Evolutionary conservation across 2,329 filamentous ascomycete species (phyloP).

Genomic region (Colletotrichum orchidophilum): DNA sequence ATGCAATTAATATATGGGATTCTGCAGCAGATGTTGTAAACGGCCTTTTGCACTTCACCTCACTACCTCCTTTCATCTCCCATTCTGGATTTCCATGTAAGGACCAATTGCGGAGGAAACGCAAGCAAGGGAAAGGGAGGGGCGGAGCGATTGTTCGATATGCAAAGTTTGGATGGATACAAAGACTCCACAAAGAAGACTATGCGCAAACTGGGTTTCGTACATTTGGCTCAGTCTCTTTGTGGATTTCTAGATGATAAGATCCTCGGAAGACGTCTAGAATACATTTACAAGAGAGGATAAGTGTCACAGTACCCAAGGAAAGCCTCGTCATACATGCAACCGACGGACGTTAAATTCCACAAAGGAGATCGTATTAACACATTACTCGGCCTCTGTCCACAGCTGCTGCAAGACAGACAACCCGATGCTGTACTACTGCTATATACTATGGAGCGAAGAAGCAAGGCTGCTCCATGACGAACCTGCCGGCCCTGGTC

Average conservation of each 20-base stretch:
- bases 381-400: conserved; percentile 21
- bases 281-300: neutral
- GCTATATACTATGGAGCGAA: conserved; percentile 16
- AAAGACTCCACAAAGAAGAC: neutral
- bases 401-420: neutral
- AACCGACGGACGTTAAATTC: neutral
- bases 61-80: neutral
- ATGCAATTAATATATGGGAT: neutral
- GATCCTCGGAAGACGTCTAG: neutral
- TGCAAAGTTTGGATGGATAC: neutral
- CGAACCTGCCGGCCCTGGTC: neutral
- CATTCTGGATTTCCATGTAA: neutral
- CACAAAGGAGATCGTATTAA: conserved; percentile 33
- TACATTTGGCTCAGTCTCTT: no score
- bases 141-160: neutral
- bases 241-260: neutral
- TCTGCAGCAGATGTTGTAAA: no score
- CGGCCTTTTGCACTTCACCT: neutral
- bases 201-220: neutral
- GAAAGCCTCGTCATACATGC: neutral
- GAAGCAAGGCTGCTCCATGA: neutral
- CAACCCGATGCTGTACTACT: conserved; percentile 10
- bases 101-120: neutral
- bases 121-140: neutral
- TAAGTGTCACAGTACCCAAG: neutral